Conservation (phyloP, 495 filamentous ascomycete species). For the Achaetomiella virescens region DNA sequence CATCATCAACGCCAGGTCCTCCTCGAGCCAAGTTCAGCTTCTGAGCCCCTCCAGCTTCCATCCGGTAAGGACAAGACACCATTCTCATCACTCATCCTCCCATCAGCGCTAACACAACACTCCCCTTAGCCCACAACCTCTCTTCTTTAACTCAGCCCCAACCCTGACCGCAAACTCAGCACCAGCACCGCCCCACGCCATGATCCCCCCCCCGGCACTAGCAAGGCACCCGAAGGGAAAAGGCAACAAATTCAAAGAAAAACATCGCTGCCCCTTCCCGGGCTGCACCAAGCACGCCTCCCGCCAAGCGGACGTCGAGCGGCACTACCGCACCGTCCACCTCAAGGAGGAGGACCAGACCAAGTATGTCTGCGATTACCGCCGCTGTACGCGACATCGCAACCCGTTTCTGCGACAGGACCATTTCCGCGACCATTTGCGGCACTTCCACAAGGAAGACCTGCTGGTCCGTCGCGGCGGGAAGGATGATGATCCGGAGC, state of each 20-base stretch:
- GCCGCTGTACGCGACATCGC: constrained; percentile 31
- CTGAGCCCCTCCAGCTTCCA: not conserved
- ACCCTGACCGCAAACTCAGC: not conserved
- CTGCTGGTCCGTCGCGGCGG: constrained; percentile 29
- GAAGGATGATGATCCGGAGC: constrained; percentile 11
- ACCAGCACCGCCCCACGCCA: not conserved
- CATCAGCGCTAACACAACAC: too few relatives aligned
- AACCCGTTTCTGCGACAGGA: constrained; percentile 38
- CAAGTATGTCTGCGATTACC: constrained; percentile 38
- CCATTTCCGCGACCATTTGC: constrained; percentile 46
- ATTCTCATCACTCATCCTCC: too few relatives aligned
- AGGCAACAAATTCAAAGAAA: constrained; percentile 3
- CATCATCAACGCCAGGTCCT: not conserved
- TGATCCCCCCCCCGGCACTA: not conserved
- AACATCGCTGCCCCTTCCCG: constrained; percentile 24
- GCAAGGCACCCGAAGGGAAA: too few relatives aligned
- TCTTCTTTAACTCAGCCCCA: not conserved
- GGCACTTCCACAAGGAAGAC: constrained; percentile 47
- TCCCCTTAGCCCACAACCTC: too few relatives aligned
- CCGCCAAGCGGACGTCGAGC: constrained; percentile 43
- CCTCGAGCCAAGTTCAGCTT: not conserved
- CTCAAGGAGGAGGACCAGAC: constrained; percentile 28
- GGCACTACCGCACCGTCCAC: constrained; percentile 40
- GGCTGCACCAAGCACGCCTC: constrained; percentile 27
- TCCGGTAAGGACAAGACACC: not conserved